Evolutionary conservation across 768 basidiomycete genomes (phyloP).

Genomic region (Boletus rubescentipes): DNA sequence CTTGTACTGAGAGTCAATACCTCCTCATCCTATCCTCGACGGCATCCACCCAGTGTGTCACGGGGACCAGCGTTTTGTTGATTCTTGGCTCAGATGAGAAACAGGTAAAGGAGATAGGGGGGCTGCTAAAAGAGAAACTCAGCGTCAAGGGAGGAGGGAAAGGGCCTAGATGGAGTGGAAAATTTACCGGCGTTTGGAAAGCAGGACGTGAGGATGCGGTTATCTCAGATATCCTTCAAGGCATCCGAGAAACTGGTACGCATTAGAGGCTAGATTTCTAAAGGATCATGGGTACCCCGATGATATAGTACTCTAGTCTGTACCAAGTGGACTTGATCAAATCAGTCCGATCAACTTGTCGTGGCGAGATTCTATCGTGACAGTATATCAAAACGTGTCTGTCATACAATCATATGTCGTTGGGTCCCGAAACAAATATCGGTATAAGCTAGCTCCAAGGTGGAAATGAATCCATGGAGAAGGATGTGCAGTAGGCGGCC

Average conservation of each 20-base stretch:
- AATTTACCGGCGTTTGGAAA: constrained; percentile 50
- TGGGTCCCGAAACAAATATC: no score
- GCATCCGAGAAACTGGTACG: constrained; percentile 8
- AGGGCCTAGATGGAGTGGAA: constrained; percentile 74
- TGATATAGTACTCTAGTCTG: no score
- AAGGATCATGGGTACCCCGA: no score
- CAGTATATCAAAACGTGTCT: no score
- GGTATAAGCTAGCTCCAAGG: no score
- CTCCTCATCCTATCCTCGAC: constrained; percentile 61
- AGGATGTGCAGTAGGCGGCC: no score
- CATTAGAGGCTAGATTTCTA: neutral
- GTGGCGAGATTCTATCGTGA: no score
- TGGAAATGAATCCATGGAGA: no score
- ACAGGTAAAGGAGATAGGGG: constrained; percentile 57
- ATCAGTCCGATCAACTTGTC: no score
- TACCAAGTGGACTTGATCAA: no score
- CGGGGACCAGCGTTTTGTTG: constrained; percentile 55
- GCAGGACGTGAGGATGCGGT: constrained; percentile 18
- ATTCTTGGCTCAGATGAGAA: constrained; percentile 61
- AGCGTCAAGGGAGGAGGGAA: constrained; percentile 78
- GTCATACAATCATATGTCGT: no score
- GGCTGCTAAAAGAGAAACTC: constrained; percentile 54
- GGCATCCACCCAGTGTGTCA: constrained; percentile 51
- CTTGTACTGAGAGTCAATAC: constrained; percentile 32
- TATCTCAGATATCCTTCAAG: constrained; percentile 20